Percentiles rank a stretch among this genome's conserved stretches.
phyloP scores from a whole-genome alignment of 1,284 basidiomycete species.

The Polyporus tsugae region DNA sequence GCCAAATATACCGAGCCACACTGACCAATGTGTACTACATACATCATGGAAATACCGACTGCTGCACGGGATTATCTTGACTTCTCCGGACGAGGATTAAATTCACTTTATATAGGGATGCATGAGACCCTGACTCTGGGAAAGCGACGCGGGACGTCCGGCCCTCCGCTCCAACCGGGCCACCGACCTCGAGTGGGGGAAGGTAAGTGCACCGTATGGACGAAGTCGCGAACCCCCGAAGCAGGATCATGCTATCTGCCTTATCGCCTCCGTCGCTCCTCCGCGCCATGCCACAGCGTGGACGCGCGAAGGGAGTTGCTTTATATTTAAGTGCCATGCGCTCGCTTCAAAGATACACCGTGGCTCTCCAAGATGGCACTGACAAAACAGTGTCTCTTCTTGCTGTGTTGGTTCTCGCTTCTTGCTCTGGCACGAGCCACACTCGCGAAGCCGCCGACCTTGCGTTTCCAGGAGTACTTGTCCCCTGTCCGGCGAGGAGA shows the following conservation, averaged over 20 bases:
- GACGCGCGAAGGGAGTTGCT: background rate
- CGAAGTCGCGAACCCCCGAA: conserved; percentile 23
- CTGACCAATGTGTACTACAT: background rate
- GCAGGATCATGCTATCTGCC: conserved; percentile 25
- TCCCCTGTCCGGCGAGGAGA: conserved; percentile 20
- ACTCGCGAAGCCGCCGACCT: conserved; percentile 8
- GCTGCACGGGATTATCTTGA: background rate
- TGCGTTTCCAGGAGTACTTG: conserved; percentile 21
- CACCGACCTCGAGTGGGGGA: background rate
- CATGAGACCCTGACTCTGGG: background rate
- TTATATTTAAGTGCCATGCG: background rate
- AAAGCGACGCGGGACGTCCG: background rate
- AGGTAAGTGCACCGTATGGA: conserved; percentile 8
- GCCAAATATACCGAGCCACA: background rate
- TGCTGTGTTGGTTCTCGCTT: conserved; percentile 1
- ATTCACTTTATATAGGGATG: background rate
- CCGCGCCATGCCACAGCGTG: background rate
- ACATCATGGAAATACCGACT: background rate
- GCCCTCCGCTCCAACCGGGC: background rate
- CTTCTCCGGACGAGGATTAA: background rate
- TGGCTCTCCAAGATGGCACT: background rate
- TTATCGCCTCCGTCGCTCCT: conserved; percentile 26
- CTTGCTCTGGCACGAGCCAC: conserved; percentile 2
- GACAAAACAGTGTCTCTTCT: background rate
- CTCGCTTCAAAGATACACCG: background rate